A percentile compares a stretch with the other conserved stretches of the same genome.
Evolutionary conservation across 768 basidiomycete genomes (phyloP).

Genomic region (Amanita phalloides): DNA sequence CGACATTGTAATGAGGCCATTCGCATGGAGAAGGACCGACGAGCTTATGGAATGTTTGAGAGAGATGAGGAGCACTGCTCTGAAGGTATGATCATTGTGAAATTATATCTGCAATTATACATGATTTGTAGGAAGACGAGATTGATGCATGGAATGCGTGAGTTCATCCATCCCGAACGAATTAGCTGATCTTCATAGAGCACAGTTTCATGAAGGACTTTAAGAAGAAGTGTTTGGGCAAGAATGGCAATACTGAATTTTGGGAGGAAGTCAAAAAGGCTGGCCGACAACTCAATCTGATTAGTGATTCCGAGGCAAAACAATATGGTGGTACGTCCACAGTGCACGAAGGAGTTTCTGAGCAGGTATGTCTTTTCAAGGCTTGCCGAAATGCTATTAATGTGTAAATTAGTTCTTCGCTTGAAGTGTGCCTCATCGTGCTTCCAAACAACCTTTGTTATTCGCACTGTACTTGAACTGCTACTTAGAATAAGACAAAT

Average conservation of each 20-base stretch:
- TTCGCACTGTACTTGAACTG: neutral
- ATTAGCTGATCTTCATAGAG: neutral
- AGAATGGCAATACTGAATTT: slow-evolving; percentile 56
- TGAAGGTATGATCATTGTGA: slow-evolving; percentile 34
- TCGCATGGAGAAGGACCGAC: slow-evolving; percentile 50
- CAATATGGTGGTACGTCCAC: slow-evolving; percentile 45
- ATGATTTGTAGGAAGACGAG: slow-evolving; percentile 55
- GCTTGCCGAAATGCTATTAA: neutral
- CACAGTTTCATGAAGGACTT: slow-evolving; percentile 52
- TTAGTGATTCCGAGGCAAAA: slow-evolving; percentile 51
- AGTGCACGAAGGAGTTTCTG: slow-evolving; percentile 43
- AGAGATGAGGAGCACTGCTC: slow-evolving; percentile 51
- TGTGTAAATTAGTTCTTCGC: neutral
- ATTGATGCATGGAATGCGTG: slow-evolving; percentile 75
- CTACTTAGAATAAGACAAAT: neutral
- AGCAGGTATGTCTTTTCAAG: slow-evolving; percentile 30
- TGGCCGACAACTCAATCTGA: slow-evolving; percentile 49
- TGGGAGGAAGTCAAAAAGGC: slow-evolving; percentile 46
- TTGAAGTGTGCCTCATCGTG: neutral
- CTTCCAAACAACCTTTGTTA: neutral
- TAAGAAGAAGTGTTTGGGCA: slow-evolving; percentile 39
- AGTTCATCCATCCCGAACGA: slow-evolving; percentile 11
- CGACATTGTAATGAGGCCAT: slow-evolving; percentile 62
- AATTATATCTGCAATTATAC: neutral
- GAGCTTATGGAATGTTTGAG: slow-evolving; percentile 71